A percentile compares a stretch with the other conserved stretches of the same genome.
These are phyloP conservation scores for maize (Zea mays) DNA, from an alignment of 176 grass and related monocot genomes.

Conservation along the genomic window Zm-B73-REFERENCE-NAM-5.0 NC_050097.1:3923501-3924000, in stretches of 20 bases:
- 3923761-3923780: slow-evolving; percentile 28
- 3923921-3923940: slow-evolving; percentile 45
- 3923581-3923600: slow-evolving; percentile 53
- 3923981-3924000: slow-evolving; percentile 35
- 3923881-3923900: slow-evolving; percentile 92
- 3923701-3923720: slow-evolving; percentile 64
- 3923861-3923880: slow-evolving; percentile 83
- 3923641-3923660: slow-evolving; percentile 46
- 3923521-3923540: slow-evolving; percentile 53
- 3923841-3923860: slow-evolving; percentile 59
- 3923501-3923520: slow-evolving; percentile 77
- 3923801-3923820: slow-evolving; percentile 59
- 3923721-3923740: slow-evolving; percentile 53
- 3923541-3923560: slow-evolving; percentile 43
- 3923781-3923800: slow-evolving; percentile 51
- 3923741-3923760: slow-evolving; percentile 43
- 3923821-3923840: slow-evolving; percentile 39
- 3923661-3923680: slow-evolving; percentile 52
- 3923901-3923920: slow-evolving; percentile 71
- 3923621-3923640: slow-evolving; percentile 43
- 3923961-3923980: slow-evolving; percentile 38
- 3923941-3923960: slow-evolving; percentile 31
- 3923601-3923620: slow-evolving; percentile 53
- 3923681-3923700: slow-evolving; percentile 46
- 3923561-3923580: slow-evolving; percentile 56